These are phyloP conservation scores for Linderina pennispora DNA, from an alignment of 192 early-diverging fungal species.

Conservation along the genomic window DNA sequence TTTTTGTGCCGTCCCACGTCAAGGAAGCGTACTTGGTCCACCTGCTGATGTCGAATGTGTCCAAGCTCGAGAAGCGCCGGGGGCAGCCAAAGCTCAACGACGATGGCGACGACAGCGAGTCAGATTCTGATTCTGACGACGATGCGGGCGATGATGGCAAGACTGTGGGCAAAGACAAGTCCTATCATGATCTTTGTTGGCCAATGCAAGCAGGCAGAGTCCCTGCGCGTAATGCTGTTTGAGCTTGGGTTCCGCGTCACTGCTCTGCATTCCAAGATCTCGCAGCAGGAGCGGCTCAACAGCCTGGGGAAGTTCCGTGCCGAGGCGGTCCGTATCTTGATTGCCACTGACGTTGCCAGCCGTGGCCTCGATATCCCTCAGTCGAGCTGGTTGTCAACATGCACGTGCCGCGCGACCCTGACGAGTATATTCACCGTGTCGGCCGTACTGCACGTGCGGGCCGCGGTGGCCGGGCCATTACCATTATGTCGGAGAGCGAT, in stretches of 20 bases:
- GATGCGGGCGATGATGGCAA: constrained; percentile 10
- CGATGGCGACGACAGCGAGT: constrained; percentile 22
- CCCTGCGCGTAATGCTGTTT: constrained; percentile 77
- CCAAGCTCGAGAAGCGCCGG: constrained; percentile 36
- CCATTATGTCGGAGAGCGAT: constrained; percentile 82
- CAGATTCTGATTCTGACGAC: constrained; percentile 4
- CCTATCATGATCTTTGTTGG: constrained; percentile 92
- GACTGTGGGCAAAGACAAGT: constrained; percentile 55
- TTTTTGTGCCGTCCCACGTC: constrained; percentile 90
- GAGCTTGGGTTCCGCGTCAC: constrained; percentile 89
- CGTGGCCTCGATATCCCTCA: constrained; percentile 97
- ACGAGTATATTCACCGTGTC: constrained; percentile 97
- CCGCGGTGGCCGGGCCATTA: constrained; percentile 80
- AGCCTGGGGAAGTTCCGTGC: constrained; percentile 91
- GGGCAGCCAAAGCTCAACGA: constrained; percentile 24
- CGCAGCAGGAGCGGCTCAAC: constrained; percentile 82
- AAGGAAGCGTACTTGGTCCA: constrained; percentile 82
- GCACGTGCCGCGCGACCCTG: constrained; percentile 90
- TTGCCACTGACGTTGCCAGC: constrained; percentile 96
- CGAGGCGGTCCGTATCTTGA: constrained; percentile 78
- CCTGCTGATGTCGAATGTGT: constrained; percentile 50
- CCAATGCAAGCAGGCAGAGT: constrained; percentile 78
- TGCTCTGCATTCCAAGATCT: constrained; percentile 89
- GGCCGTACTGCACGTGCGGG: constrained; percentile 98
- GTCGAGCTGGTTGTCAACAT: constrained; percentile 93